These are phyloP conservation scores for Iris macrosiphon DNA, from an alignment of 106 monocot genomes.

Conservation along the genomic window DNA sequence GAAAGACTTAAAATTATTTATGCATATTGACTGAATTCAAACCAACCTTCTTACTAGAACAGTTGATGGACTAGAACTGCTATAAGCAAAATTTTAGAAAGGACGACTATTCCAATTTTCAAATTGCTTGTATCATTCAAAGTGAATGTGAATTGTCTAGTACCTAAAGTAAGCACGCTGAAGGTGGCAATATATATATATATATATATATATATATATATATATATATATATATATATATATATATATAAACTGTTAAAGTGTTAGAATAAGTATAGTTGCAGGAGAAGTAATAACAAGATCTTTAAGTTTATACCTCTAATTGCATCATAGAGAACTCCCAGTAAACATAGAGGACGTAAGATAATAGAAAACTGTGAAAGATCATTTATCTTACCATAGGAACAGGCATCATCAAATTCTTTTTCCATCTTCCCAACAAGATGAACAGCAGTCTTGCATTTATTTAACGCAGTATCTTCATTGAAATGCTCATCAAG, in stretches of 20 bases:
- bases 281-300: neutral
- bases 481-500: slow-evolving; percentile 73
- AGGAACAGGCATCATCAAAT: slow-evolving; percentile 39
- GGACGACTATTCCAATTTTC: neutral
- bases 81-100: too few relatives aligned
- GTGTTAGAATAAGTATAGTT: neutral
- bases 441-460: slow-evolving; percentile 38
- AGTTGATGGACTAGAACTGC: too few relatives aligned
- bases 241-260: neutral
- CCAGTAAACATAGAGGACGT: neutral
- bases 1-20: too few relatives aligned
- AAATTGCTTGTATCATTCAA: too few relatives aligned
- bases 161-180: neutral
- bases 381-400: slow-evolving; percentile 37
- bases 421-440: slow-evolving; percentile 65
- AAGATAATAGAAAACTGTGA: neutral
- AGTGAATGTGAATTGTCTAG: too few relatives aligned
- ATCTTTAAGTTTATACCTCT: neutral
- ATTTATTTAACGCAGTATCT: slow-evolving; percentile 75
- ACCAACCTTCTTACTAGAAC: too few relatives aligned
- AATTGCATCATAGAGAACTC: neutral
- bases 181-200: neutral
- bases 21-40: too few relatives aligned
- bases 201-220: neutral
- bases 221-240: neutral